Evolutionary conservation across 495 filamentous ascomycete genomes (phyloP).

Genomic region (Penicillium samsonianum): DNA sequence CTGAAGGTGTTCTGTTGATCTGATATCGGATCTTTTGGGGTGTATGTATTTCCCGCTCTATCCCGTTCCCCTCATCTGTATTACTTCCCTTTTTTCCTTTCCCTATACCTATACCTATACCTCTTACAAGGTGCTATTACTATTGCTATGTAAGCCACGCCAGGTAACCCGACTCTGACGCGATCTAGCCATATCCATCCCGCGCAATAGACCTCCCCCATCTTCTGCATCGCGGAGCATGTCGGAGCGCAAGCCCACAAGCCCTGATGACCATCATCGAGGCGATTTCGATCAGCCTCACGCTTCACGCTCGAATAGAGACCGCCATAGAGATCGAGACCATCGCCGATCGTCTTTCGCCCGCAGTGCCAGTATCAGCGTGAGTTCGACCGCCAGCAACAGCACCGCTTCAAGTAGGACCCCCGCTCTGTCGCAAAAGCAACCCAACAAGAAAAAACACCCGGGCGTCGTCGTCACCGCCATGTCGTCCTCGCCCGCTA

Average conservation of each 20-base stretch:
- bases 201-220: not conserved
- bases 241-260: conserved; percentile 23
- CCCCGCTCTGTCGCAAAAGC: conserved; percentile 9
- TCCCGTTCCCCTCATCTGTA: conserved; percentile 1
- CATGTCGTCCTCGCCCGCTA: conserved; percentile 22
- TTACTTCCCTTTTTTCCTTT: not conserved
- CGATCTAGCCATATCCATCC: not conserved
- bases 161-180: conserved; percentile 7
- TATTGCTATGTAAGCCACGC: conserved; percentile 5
- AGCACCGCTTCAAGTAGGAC: conserved; percentile 4
- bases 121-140: not conserved
- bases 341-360: not conserved
- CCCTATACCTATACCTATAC: not conserved
- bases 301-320: not conserved
- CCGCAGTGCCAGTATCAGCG: conserved; percentile 5
- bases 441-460: conserved; percentile 13
- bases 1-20: not conserved
- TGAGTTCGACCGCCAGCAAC: conserved; percentile 2
- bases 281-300: conserved; percentile 4
- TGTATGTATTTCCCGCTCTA: not conserved
- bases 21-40: not conserved
- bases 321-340: not conserved
- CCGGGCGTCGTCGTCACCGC: conserved; percentile 18
- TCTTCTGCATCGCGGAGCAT: conserved; percentile 25
- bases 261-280: not conserved